phyloP scores from a whole-genome alignment of 176 grass and related monocot species.

The Thalia dealbata region DNA sequence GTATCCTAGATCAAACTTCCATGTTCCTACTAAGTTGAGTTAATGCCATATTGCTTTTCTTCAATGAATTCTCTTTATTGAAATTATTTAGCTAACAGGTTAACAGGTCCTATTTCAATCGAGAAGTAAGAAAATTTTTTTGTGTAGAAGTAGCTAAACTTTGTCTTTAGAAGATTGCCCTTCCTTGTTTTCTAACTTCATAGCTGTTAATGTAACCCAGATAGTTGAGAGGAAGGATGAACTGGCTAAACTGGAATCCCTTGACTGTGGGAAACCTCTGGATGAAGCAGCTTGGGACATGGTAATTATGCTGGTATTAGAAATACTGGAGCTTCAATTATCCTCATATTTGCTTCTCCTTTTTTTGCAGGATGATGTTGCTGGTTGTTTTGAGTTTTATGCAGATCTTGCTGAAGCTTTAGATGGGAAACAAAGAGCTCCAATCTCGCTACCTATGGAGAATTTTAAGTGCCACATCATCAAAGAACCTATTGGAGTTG shows the following conservation, averaged over 20 bases:
- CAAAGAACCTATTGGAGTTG: constrained; percentile 90
- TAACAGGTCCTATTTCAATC: neutral
- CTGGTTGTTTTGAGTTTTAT: constrained; percentile 92
- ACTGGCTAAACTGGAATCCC: constrained; percentile 63
- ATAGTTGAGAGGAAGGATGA: constrained; percentile 81
- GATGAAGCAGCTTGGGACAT: constrained; percentile 98
- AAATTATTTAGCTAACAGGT: neutral
- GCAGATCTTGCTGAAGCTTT: constrained; percentile 70
- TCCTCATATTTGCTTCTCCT: constrained; percentile 13
- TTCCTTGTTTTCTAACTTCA: neutral
- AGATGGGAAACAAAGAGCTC: constrained; percentile 75
- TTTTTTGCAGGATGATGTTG: constrained; percentile 86
- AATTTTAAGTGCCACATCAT: constrained; percentile 75
- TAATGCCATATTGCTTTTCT: too few relatives aligned
- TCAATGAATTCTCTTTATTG: neutral
- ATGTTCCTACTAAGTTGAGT: too few relatives aligned
- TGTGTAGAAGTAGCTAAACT: neutral
- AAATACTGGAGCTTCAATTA: neutral
- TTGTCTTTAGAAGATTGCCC: too few relatives aligned
- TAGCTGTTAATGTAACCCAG: constrained; percentile 24
- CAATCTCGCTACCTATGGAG: constrained; percentile 73
- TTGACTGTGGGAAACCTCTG: constrained; percentile 91
- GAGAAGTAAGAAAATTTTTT: neutral
- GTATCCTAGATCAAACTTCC: too few relatives aligned
- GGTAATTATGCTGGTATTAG: constrained; percentile 26